Percentiles rank a stretch among this genome's conserved stretches.
Conservation (phyloP, 352 stramenopile genomes). For the Stramenopiles sp. region DNA sequence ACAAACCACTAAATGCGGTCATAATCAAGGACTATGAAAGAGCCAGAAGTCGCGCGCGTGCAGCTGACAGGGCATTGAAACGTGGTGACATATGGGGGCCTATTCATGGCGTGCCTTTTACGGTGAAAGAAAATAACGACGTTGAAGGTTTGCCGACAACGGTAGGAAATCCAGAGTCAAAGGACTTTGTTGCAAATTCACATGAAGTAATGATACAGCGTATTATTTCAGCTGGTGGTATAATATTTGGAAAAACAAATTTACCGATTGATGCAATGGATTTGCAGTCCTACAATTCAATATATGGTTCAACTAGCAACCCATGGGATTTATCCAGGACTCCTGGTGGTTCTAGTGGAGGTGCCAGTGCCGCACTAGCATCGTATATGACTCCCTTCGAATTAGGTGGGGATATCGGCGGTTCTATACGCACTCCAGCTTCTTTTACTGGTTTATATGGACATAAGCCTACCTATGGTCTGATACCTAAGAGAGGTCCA, state of each 20-base stretch:
- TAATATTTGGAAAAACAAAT: conserved; percentile 21
- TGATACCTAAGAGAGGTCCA: conserved; percentile 21
- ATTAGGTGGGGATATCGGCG: conserved; percentile 30
- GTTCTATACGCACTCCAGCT: conserved; percentile 25
- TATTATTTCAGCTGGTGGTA: conserved; percentile 20
- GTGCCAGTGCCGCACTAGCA: conserved; percentile 25
- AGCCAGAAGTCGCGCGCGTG: too few species aligned
- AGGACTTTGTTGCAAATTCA: background rate
- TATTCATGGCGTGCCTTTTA: conserved; percentile 28
- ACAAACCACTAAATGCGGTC: too few species aligned
- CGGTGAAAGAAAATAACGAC: conserved; percentile 30
- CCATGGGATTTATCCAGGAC: conserved; percentile 26
- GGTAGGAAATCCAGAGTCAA: conserved; percentile 10
- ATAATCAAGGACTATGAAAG: too few species aligned
- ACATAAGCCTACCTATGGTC: conserved; percentile 29
- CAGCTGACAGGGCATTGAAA: too few species aligned
- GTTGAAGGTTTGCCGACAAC: conserved; percentile 20
- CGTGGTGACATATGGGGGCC: background rate
- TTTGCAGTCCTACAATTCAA: conserved; percentile 18
- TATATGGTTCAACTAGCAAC: conserved; percentile 27
- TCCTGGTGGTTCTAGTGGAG: conserved; percentile 27
- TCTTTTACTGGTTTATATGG: conserved; percentile 27
- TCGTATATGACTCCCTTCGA: conserved; percentile 19
- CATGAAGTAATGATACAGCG: conserved; percentile 18
- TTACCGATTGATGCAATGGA: conserved; percentile 22